Evolutionary conservation across 202 grass and related monocot species (phyloP), one percentile per base, ranked within the genome.

Genomic region (Brachypodium distachyon): DNA sequence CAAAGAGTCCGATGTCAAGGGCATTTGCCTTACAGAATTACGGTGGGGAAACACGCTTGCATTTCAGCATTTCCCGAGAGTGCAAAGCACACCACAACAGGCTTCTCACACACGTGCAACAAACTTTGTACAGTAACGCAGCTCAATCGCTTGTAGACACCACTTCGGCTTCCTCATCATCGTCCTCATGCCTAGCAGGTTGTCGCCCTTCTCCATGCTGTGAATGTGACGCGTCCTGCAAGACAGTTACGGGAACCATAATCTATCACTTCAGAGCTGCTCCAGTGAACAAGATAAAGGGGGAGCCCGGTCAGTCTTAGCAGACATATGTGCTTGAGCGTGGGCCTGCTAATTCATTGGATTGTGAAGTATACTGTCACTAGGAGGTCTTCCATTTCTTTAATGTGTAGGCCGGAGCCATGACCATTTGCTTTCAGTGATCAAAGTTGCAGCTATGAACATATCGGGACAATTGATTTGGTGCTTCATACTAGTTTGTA

Each of bases 101-200:
- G 37, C 23, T 23, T 55, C 27, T 44, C 72, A 61, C 14, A 53
- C 19, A 50, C 44, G 61, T 53, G 39, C 34, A 63, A 33, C 27
- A 66, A 57, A 38, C 37, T 14, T 6, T 57, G 38, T 41, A n/a
- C 9, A 14, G 36, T 23, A 11, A 83, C 17, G 62, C 23, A 0
- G 2, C 33, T 83, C 53, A 83, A 28, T 9, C 42, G 18, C 72
- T 83, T 18, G 63, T 77, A 61, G 72, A 51, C 32, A 70, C 63
- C 32, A 67, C 32, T 59, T 83, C 52, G 49, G 2, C 55, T 31
- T 0, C 73, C 40, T 28, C 49, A 3, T 28, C 81, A 2, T 65
- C 25, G 3, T 47, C 71, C 9, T 75, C 37, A 5, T 49, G 22
- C 1, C 56, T 34, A 1, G 40, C 18, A 1, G 18, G 48, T 48